These are phyloP conservation scores for Aspergillus hortae DNA, from an alignment of 2,329 filamentous ascomycete genomes.

Conservation along the genomic window DNA sequence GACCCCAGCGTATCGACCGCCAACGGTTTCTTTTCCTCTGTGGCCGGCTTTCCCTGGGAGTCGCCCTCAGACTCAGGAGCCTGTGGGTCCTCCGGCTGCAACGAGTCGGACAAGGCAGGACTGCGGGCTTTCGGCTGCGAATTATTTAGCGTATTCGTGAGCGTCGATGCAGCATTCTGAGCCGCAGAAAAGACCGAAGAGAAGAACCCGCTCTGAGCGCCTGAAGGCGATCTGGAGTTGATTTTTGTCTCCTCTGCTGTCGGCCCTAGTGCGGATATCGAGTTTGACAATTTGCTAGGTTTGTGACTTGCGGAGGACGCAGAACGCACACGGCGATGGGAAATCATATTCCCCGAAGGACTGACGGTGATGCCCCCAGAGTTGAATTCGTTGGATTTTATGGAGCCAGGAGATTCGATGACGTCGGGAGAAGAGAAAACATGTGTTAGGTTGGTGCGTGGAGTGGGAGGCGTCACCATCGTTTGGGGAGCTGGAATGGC, in stretches of 20 bases:
- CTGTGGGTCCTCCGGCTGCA: slow-evolving; percentile 27
- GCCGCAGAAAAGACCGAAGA: slow-evolving; percentile 89
- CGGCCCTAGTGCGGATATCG: slow-evolving; percentile 67
- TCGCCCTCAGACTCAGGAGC: slow-evolving; percentile 26
- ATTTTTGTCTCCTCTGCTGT: slow-evolving; percentile 61
- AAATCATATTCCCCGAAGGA: slow-evolving; percentile 67
- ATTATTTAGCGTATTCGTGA: slow-evolving; percentile 59
- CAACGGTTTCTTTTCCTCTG: slow-evolving; percentile 59
- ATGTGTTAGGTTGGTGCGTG: slow-evolving; percentile 38
- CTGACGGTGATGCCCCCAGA: slow-evolving; percentile 53
- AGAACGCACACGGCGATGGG: slow-evolving; percentile 63
- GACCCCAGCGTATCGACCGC: slow-evolving; percentile 85
- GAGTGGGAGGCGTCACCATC: slow-evolving; percentile 62
- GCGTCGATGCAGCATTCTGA: slow-evolving; percentile 82
- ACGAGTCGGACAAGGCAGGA: slow-evolving; percentile 26
- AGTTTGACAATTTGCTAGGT: slow-evolving; percentile 85
- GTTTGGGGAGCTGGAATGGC: slow-evolving; percentile 42
- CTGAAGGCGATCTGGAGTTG: slow-evolving; percentile 53
- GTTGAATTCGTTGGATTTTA: slow-evolving; percentile 25
- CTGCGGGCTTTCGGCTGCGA: slow-evolving; percentile 46
- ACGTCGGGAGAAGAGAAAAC: slow-evolving; percentile 26
- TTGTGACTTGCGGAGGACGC: slow-evolving; percentile 50
- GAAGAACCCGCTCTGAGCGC: slow-evolving; percentile 71
- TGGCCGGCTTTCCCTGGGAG: slow-evolving; percentile 15
- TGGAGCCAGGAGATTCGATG: slow-evolving; percentile 39